Percentiles rank a stretch among this genome's conserved stretches.
Evolutionary conservation across 2,329 filamentous ascomycete genomes (phyloP).

Genomic region (Grosmannia serpens): DNA sequence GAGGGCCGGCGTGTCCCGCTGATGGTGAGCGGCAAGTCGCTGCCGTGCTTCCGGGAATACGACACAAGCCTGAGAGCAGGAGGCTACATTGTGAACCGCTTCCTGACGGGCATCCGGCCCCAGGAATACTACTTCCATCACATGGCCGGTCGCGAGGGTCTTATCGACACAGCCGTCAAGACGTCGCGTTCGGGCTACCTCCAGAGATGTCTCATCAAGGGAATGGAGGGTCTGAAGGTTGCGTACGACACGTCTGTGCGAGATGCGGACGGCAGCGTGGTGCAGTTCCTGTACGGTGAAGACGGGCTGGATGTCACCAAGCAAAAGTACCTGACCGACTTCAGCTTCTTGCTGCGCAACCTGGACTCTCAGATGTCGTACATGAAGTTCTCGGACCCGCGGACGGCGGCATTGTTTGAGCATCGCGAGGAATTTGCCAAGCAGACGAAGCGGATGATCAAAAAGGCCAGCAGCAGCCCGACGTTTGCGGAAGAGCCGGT

Average conservation of each 20-base stretch:
- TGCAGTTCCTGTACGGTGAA: conserved; percentile 95
- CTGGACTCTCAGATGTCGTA: conserved; percentile 68
- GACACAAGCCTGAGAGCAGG: conserved; percentile 83
- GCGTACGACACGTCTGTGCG: conserved; percentile 91
- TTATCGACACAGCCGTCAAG: conserved; percentile 98
- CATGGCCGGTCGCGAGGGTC: conserved; percentile 95
- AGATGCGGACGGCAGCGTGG: conserved; percentile 82
- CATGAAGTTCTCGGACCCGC: conserved; percentile 51
- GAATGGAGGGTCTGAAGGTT: conserved; percentile 88
- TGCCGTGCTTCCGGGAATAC: conserved; percentile 88
- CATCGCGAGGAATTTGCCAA: conserved; percentile 54
- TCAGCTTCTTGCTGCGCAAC: conserved; percentile 83
- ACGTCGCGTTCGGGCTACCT: conserved; percentile 94
- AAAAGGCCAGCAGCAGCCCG: conserved; percentile 49
- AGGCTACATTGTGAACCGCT: conserved; percentile 89
- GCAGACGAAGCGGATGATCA: conserved; percentile 72
- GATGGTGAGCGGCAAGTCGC: conserved; percentile 94
- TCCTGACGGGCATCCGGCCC: conserved; percentile 92
- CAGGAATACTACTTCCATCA: conserved; percentile 99
- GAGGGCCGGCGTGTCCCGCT: conserved; percentile 89
- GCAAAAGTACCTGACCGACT: conserved; percentile 81
- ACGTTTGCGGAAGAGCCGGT: conserved; percentile 62
- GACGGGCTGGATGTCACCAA: conserved; percentile 92
- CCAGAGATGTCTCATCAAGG: conserved; percentile 94
- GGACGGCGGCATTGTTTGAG: conserved; percentile 33